Evolutionary conservation across 345 rosid genomes (phyloP).

Genomic region (Cardamine chenopodiifolia): DNA sequence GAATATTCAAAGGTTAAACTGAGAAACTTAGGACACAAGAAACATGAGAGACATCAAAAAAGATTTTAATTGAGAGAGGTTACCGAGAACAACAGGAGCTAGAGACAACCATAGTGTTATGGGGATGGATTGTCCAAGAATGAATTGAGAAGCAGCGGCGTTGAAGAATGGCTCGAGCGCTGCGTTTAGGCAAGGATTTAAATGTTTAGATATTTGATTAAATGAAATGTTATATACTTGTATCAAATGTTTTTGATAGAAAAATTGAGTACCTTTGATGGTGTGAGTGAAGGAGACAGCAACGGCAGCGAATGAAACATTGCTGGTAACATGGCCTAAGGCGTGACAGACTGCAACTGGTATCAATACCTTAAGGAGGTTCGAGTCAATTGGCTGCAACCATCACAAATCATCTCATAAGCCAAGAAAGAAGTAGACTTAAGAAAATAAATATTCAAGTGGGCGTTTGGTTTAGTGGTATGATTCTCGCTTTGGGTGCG

Average conservation of each 20-base stretch:
- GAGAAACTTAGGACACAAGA: conserved; percentile 12
- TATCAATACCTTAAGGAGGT: conserved; percentile 76
- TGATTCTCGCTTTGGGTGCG: conserved; percentile 92
- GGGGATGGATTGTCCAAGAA: conserved; percentile 87
- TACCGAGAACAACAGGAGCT: conserved; percentile 90
- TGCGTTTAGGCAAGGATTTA: conserved; percentile 41
- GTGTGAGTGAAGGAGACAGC: conserved; percentile 99
- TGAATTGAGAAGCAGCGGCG: conserved; percentile 91
- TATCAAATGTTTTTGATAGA: not conserved
- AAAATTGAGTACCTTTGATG: conserved; percentile 59
- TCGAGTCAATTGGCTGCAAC: conserved; percentile 77
- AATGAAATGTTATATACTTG: not conserved
- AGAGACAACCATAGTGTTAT: conserved; percentile 84
- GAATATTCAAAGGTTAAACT: not conserved
- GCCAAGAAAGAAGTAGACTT: too few species aligned
- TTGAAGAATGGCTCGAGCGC: conserved; percentile 99
- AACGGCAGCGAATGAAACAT: conserved; percentile 94
- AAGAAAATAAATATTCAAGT: too few species aligned
- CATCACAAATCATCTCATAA: conserved; percentile 22
- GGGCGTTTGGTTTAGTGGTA: conserved; percentile 92
- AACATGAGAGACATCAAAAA: too few species aligned
- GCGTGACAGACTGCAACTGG: conserved; percentile 97
- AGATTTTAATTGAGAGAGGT: not conserved
- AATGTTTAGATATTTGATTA: not conserved
- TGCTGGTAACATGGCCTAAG: conserved; percentile 89